Evolutionary conservation across 805 yeast genomes (phyloP).

Genomic region (Starmerella stigmatis): DNA sequence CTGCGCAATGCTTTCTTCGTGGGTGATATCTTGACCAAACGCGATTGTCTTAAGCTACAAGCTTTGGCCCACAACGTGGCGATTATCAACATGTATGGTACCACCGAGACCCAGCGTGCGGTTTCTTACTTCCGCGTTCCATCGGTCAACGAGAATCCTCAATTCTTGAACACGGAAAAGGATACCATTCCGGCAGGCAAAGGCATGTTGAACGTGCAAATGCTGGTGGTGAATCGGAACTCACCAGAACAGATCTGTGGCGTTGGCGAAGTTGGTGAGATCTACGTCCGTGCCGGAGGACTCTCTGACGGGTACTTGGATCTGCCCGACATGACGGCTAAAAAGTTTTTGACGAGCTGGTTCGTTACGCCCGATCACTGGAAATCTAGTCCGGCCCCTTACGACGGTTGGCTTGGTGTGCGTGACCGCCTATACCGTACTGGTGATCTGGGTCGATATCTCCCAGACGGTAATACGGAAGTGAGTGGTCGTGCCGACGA

Average conservation of each 20-base stretch:
- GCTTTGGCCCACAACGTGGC: constrained; percentile 78
- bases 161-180: constrained; percentile 71
- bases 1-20: constrained; percentile 96
- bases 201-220: constrained; percentile 93
- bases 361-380: constrained; percentile 60
- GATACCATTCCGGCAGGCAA: constrained; percentile 98
- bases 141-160: constrained; percentile 55
- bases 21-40: constrained; percentile 92
- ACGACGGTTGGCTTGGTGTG: constrained; percentile 75
- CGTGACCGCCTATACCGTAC: constrained; percentile 93
- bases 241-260: constrained; percentile 89
- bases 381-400: constrained; percentile 34
- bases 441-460: constrained; percentile 92
- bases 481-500: constrained; percentile 99
- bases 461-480: constrained; percentile 96
- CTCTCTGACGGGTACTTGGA: constrained; percentile 93
- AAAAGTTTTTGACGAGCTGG: constrained; percentile 89
- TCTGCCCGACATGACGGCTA: constrained; percentile 74
- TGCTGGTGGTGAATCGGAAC: constrained; percentile 83
- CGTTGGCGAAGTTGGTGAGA: constrained; percentile 98
- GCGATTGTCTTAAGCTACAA: constrained; percentile 91
- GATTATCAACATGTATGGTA: constrained; percentile 97
- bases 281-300: constrained; percentile 96
- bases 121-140: constrained; percentile 89
- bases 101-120: constrained; percentile 98